phyloP scores from a whole-genome alignment of 2,329 filamentous ascomycete genomes.

The Ceratocystis cacaofunesta region DNA sequence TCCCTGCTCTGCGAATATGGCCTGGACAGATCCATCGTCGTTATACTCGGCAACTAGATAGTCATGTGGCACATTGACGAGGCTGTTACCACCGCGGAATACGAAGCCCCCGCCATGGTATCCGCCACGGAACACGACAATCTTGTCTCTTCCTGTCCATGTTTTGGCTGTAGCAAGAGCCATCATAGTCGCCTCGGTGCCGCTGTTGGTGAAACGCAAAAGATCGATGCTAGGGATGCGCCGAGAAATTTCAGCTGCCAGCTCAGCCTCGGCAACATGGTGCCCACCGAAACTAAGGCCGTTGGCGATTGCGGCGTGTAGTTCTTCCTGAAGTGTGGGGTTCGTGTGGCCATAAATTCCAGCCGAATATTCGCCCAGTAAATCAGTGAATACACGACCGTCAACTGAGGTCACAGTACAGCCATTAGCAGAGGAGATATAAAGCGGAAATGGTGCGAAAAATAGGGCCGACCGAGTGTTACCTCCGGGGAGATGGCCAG shows the following conservation, averaged over 20 bases:
- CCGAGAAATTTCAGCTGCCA: slow-evolving; percentile 37
- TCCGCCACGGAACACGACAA: slow-evolving; percentile 36
- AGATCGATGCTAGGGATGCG: slow-evolving; percentile 39
- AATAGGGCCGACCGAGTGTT: slow-evolving; percentile 33
- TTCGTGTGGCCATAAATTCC: slow-evolving; percentile 53
- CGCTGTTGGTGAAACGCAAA: slow-evolving; percentile 49
- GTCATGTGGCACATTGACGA: slow-evolving; percentile 36
- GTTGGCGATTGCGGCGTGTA: slow-evolving; percentile 30
- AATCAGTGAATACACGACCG: slow-evolving; percentile 36
- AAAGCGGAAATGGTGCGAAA: slow-evolving; percentile 30
- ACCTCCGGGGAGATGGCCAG: slow-evolving; percentile 27
- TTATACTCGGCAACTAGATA: slow-evolving; percentile 50
- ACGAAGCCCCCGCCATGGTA: slow-evolving; percentile 24
- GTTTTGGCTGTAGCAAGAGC: slow-evolving; percentile 39
- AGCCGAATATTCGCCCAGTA: slow-evolving; percentile 49
- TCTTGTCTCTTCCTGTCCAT: slow-evolving; percentile 31
- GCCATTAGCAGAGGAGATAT: slow-evolving; percentile 16
- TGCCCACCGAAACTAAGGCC: slow-evolving; percentile 43
- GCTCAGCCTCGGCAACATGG: slow-evolving; percentile 34
- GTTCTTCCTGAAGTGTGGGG: slow-evolving; percentile 34
- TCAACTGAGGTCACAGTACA: slow-evolving; percentile 28
- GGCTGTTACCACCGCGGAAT: slow-evolving; percentile 19
- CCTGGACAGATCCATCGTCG: slow-evolving; percentile 30
- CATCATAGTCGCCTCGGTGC: slow-evolving; percentile 50
- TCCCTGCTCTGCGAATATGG: slow-evolving; percentile 27